Base-by-base conservation (phyloP, 2,329 filamentous ascomycete species). In the Annulohypoxylon truncatum region DNA sequence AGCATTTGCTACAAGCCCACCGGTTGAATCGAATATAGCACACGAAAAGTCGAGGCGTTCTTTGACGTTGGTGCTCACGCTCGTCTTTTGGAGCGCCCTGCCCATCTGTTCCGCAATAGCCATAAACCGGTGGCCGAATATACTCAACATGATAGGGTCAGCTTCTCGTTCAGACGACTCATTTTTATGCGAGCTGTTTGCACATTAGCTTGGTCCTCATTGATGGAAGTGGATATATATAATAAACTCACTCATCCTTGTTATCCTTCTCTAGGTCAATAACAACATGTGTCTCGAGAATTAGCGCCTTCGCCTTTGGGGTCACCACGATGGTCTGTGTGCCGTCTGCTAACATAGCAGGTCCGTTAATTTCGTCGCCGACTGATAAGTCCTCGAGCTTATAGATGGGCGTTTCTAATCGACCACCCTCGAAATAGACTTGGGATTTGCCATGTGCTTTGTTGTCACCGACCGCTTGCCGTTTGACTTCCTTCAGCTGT, bases 311-410 rank as follows among this genome's bases (percentile, higher is more conserved):
- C 2, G 93, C 88, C 28, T 87, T 87, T 0, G 94, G 95, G 0
- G 92, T 92, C 2, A 97, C 89, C 0, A 97, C 92, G 67, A 98
- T 96, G 0, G 95, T 98, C 79, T 97, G 95, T 0, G 92, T 94
- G 7, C 91, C 91, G 74, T 95, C 94, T 1, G 93, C 93, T 62
- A 97, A 85, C 79, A 97, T 92, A 0, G 94, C 94, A 0, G 94
- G 94, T 0, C 94, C 94, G 51, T 85, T 82, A 57, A 97, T 83
- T 18, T 88, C 87, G 66, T 94, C 89, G 1, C 94, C 93, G 4
- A 92, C 83, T 1, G 83, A 81, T 9, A 97, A 82, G 64, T 93
- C 87, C 67, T 92, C 89, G 0, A 97, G 85, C 77, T 92, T 94
- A 79, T 94, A 97, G 53, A 97, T 88, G 0, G 93, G 90, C 0